Evolutionary conservation across 2,329 filamentous ascomycete genomes (phyloP).

Genomic region (Beauveria brongniartii): DNA sequence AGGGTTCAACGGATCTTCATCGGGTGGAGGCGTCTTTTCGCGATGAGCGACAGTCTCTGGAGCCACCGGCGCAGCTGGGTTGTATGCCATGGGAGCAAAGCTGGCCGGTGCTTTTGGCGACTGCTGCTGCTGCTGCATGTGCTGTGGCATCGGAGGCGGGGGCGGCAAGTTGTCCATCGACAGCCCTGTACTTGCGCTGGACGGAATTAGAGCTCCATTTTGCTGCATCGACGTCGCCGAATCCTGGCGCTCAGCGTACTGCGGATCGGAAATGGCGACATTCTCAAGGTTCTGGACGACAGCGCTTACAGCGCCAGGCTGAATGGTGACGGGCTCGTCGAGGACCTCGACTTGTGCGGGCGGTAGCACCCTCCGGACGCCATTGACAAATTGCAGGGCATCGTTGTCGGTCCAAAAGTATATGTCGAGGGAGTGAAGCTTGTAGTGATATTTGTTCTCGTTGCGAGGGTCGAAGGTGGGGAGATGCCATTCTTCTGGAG

Average conservation of each 20-base stretch:
- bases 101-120: constrained; percentile 19
- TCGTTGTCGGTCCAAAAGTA: constrained; percentile 75
- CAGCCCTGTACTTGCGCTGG: constrained; percentile 9
- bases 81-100: constrained; percentile 64
- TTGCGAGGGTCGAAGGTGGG: constrained; percentile 64
- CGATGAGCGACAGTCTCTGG: constrained; percentile 64
- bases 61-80: constrained; percentile 68
- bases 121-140: constrained; percentile 12
- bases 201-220: constrained; percentile 16
- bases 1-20: constrained; percentile 53
- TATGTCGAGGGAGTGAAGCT: constrained; percentile 65
- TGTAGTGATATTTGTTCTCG: constrained; percentile 72
- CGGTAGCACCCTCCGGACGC: constrained; percentile 57
- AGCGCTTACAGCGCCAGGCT: constrained; percentile 49
- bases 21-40: constrained; percentile 73
- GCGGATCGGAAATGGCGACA: constrained; percentile 55
- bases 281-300: constrained; percentile 68
- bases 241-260: constrained; percentile 29
- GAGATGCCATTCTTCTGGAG: constrained; percentile 63
- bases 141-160: constrained; percentile 25
- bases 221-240: constrained; percentile 15
- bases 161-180: constrained; percentile 15
- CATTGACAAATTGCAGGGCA: constrained; percentile 61
- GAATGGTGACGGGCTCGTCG: constrained; percentile 48
- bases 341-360: constrained; percentile 51